These are phyloP conservation scores for Phoenix roebelenii DNA, from an alignment of 176 grass and related monocot species.

Conservation along the genomic window DNA sequence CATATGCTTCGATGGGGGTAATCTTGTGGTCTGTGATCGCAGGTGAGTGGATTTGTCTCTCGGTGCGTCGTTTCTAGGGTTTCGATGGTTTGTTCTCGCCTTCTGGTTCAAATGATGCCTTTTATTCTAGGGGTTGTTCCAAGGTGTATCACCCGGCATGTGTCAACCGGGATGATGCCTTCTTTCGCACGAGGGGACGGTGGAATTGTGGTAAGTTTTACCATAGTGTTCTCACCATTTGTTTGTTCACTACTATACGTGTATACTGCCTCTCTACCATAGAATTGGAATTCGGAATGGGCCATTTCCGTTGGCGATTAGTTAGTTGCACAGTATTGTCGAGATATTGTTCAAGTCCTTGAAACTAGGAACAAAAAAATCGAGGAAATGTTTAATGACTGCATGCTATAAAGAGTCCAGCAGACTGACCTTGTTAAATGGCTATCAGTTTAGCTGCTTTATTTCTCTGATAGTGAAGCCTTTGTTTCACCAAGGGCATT, in stretches of 20 bases:
- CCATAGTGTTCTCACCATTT: not conserved
- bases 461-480: too few relatives aligned
- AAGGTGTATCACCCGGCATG: slow-evolving; percentile 94
- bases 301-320: too few relatives aligned
- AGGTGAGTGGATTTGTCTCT: slow-evolving; percentile 29
- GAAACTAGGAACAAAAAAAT: too few relatives aligned
- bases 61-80: slow-evolving; percentile 7
- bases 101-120: not conserved
- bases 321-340: too few relatives aligned
- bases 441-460: too few relatives aligned
- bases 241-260: not conserved
- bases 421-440: too few relatives aligned
- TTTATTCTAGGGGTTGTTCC: slow-evolving; percentile 56
- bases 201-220: slow-evolving; percentile 88
- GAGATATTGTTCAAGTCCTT: too few relatives aligned
- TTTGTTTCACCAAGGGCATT: too few relatives aligned
- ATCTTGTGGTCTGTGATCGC: slow-evolving; percentile 87
- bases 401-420: too few relatives aligned
- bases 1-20: slow-evolving; percentile 94
- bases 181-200: slow-evolving; percentile 56
- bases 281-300: too few relatives aligned
- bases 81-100: slow-evolving; percentile 16
- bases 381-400: too few relatives aligned
- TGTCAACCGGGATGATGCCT: slow-evolving; percentile 75
- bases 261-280: too few relatives aligned